Conservation (phyloP, 495 filamentous ascomycete species). For the Trichoderma asperelloides region DNA sequence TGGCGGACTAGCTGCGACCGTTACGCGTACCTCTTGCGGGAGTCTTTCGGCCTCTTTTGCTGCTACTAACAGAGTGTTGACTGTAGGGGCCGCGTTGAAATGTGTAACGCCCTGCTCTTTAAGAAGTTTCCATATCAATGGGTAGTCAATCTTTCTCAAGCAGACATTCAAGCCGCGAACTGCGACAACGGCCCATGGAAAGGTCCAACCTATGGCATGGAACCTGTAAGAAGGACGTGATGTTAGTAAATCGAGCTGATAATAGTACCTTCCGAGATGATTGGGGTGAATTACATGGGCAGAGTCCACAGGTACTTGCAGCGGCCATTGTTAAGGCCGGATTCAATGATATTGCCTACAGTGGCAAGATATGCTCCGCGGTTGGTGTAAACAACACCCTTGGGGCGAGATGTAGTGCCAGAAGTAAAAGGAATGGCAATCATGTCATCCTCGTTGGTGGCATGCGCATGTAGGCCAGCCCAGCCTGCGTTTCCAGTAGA, state of each 20-base stretch:
- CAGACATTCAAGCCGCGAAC: constrained; percentile 92
- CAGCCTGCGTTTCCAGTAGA: constrained; percentile 59
- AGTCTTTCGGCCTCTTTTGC: constrained; percentile 60
- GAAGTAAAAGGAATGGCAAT: constrained; percentile 82
- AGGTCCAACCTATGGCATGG: constrained; percentile 87
- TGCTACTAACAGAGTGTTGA: constrained; percentile 86
- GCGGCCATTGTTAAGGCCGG: constrained; percentile 56
- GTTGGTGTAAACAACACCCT: constrained; percentile 90
- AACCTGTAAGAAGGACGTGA: constrained; percentile 38
- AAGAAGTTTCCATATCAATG: constrained; percentile 79
- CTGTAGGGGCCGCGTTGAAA: constrained; percentile 92
- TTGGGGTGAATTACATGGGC: constrained; percentile 50
- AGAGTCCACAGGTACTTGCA: constrained; percentile 87
- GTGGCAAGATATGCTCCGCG: constrained; percentile 78
- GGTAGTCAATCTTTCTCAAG: constrained; percentile 89
- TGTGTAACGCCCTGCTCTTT: constrained; percentile 82
- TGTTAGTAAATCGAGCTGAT: constrained; percentile 12
- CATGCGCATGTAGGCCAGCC: constrained; percentile 61
- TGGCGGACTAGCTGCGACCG: constrained; percentile 86
- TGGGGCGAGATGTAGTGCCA: constrained; percentile 85
- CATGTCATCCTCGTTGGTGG: constrained; percentile 63
- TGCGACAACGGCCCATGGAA: constrained; percentile 82
- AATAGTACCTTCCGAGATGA: not conserved
- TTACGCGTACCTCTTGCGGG: constrained; percentile 68
- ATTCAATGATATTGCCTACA: constrained; percentile 80